Evolutionary conservation across 2,329 filamentous ascomycete genomes (phyloP).

Genomic region (Geoglossum cookeanum): DNA sequence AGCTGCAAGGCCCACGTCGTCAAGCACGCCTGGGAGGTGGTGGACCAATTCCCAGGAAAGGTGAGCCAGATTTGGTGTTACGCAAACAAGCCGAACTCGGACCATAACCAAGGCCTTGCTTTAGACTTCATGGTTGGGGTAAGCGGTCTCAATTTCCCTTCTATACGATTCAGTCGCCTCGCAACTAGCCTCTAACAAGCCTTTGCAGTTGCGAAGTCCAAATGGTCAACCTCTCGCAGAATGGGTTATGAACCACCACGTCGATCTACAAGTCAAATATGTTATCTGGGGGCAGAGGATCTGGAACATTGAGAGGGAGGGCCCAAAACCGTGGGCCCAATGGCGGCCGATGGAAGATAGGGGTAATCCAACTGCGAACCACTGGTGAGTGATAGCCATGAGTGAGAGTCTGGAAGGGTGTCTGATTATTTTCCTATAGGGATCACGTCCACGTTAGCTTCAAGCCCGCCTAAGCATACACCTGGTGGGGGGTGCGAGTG

Average conservation of each 20-base stretch:
- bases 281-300: constrained; percentile 33
- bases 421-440: constrained; percentile 4
- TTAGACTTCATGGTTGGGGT: constrained; percentile 17
- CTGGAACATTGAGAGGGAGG: constrained; percentile 22
- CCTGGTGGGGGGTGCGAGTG: no score
- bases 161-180: no score
- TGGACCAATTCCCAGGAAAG: constrained; percentile 10
- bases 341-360: constrained; percentile 27
- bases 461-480: neutral
- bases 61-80: constrained; percentile 13
- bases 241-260: constrained; percentile 29
- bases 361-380: constrained; percentile 24
- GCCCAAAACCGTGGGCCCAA: constrained; percentile 21
- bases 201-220: constrained; percentile 17
- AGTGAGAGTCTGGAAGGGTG: neutral
- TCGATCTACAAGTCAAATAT: constrained; percentile 26
- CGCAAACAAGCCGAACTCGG: constrained; percentile 9
- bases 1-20: constrained; percentile 12
- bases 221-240: constrained; percentile 27
- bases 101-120: constrained; percentile 16
- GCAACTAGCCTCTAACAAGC: no score
- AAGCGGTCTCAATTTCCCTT: neutral
- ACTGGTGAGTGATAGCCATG: constrained; percentile 18
- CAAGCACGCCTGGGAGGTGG: constrained; percentile 11
- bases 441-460: constrained; percentile 7